These are phyloP conservation scores for Parietaria judaica DNA, from an alignment of 306 rosid species.

Conservation along the genomic window DNA sequence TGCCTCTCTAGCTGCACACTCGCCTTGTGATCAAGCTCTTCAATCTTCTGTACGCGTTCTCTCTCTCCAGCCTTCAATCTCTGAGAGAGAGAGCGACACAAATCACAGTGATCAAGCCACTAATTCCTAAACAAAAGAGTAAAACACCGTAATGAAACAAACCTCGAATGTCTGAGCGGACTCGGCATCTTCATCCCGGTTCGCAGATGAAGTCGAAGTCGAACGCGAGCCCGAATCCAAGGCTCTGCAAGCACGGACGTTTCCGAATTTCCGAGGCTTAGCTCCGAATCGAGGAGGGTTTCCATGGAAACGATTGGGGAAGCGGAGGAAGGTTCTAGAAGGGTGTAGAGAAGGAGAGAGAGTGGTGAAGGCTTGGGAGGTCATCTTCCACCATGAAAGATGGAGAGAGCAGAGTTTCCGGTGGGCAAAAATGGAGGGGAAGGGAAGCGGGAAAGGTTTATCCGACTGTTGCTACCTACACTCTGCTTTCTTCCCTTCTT, in stretches of 20 bases:
- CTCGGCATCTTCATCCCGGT: conserved; percentile 42
- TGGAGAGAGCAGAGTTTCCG: no score
- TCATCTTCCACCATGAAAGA: conserved; percentile 35
- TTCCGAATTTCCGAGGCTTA: conserved; percentile 23
- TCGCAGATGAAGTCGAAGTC: conserved; percentile 13
- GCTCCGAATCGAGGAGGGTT: conserved; percentile 20
- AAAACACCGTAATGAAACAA: neutral
- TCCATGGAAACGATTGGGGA: conserved; percentile 20
- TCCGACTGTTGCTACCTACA: no score
- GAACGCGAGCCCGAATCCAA: conserved; percentile 36
- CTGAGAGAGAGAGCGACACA: conserved; percentile 33
- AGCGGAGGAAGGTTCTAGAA: conserved; percentile 30
- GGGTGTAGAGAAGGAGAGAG: conserved; percentile 7
- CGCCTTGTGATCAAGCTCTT: conserved; percentile 72
- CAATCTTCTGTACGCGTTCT: conserved; percentile 60
- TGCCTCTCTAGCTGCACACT: conserved; percentile 89
- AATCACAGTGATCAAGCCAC: neutral
- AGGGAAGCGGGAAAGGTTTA: no score
- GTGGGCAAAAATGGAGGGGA: no score
- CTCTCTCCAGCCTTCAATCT: conserved; percentile 71
- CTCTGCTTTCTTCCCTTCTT: no score
- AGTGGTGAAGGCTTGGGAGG: conserved; percentile 26
- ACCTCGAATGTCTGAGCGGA: conserved; percentile 80
- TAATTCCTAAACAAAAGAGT: neutral
- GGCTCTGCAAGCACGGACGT: conserved; percentile 21